Evolutionary conservation across 2,329 filamentous ascomycete species (phyloP), one percentile per base, ranked within the genome.

Genomic region (Colletotrichum siamense): DNA sequence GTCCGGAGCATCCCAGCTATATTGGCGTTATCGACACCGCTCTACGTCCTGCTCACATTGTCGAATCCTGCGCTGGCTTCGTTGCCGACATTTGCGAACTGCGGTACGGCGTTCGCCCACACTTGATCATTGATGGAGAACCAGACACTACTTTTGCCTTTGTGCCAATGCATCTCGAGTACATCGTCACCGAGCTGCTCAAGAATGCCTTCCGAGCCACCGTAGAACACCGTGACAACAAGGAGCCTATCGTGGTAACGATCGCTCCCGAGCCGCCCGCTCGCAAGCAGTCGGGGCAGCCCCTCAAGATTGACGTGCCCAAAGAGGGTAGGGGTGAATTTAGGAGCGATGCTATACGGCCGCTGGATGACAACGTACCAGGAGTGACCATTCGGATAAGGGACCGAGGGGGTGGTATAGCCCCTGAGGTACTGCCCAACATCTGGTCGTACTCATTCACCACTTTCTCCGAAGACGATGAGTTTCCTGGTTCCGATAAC

Each of bases 371-470:
- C 80, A 90, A 92, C 74, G 91, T 93, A 0, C 95, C 96, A 1
- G 96, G 96, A 49, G 95, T 99, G 15, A 99, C 97, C 1, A 98
- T 99, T 80, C 93, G 97, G 28, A 98, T 99, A 79, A 93, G 97
- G 10, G 97, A 99, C 83, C 93, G 96, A n/a, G 97, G 97, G 66
- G 96, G 96, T 57, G 97, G 97, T 44, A 99, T 99, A 72, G 91
- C 93, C 1, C 95, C 96, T 0, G 95, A 96, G 18, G 93, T 97
- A 32, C 87, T 97, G 39, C 93, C 94, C 6, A 94, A 96, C 79
- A 96, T 99, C 75, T 99, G 97, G 96, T 96, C 96, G 8, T 99
- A 99, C 84, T 97, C 95, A 78, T 99, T 98, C 84, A 98, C 96
- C 24, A 99, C 97, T 0, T 99, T 99, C 84, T 94, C 92, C 73